A percentile compares a stretch with the other conserved stretches of the same genome.
phyloP scores from a whole-genome alignment of 2,329 filamentous ascomycete genomes.

The Penicillium sp. region DNA sequence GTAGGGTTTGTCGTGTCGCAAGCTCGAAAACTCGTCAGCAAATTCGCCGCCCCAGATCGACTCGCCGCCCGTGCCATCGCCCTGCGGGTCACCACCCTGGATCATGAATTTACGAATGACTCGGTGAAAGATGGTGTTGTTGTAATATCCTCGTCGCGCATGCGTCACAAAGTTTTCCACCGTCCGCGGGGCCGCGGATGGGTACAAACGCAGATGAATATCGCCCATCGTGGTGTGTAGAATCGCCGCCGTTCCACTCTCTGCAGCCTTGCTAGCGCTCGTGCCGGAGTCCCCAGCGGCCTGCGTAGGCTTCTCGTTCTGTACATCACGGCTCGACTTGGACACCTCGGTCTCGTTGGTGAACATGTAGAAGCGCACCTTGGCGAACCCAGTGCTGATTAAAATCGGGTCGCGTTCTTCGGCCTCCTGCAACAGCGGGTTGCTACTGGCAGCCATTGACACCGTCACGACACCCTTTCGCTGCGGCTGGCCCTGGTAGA shows the following conservation, averaged over 20 bases:
- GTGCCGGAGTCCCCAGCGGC: conserved; percentile 47
- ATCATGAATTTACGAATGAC: conserved; percentile 99
- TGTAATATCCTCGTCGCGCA: conserved; percentile 86
- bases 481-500: conserved; percentile 94
- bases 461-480: conserved; percentile 91
- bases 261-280: conserved; percentile 56
- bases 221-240: conserved; percentile 93
- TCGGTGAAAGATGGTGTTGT: conserved; percentile 94
- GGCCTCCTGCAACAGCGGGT: conserved; percentile 87
- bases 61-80: conserved; percentile 84
- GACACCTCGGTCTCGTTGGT: conserved; percentile 80
- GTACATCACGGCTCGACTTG: conserved; percentile 80
- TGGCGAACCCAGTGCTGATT: conserved; percentile 74
- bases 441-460: conserved; percentile 92
- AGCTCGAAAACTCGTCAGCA: conserved; percentile 83
- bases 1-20: conserved; percentile 94
- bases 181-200: conserved; percentile 84
- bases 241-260: conserved; percentile 72
- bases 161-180: conserved; percentile 98
- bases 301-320: conserved; percentile 84
- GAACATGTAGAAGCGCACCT: conserved; percentile 96
- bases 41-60: conserved; percentile 92
- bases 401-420: conserved; percentile 87
- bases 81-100: conserved; percentile 73
- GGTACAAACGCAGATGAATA: conserved; percentile 88